Percentiles rank a stretch among this genome's conserved stretches.
phyloP scores from a whole-genome alignment of 176 grass and related monocot genomes.

The Thalia dealbata region DNA sequence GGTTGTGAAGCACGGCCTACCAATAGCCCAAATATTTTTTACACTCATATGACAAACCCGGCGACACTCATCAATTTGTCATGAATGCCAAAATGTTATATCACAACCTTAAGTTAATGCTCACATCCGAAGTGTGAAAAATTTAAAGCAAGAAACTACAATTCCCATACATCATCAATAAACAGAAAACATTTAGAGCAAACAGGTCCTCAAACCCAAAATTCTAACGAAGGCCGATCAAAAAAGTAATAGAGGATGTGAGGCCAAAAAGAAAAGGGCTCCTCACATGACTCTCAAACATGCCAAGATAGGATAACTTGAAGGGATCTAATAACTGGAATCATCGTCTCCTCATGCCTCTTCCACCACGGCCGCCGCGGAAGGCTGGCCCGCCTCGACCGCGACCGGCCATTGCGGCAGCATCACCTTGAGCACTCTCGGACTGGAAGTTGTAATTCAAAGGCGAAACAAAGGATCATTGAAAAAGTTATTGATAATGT shows the following conservation, averaged over 20 bases:
- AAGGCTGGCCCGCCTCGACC: conserved; percentile 49
- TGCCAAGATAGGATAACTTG: too few relatives aligned
- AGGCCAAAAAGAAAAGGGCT: not conserved
- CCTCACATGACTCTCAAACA: not conserved
- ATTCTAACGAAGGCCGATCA: not conserved
- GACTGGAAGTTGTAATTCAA: conserved; percentile 33
- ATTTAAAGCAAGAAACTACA: too few relatives aligned
- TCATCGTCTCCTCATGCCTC: conserved; percentile 86
- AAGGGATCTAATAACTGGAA: not conserved
- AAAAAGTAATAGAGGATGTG: not conserved
- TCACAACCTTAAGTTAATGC: too few relatives aligned
- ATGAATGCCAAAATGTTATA: too few relatives aligned
- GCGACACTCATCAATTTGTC: too few relatives aligned
- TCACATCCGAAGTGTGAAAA: too few relatives aligned
- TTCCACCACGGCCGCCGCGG: conserved; percentile 73
- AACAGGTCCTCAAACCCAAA: not conserved
- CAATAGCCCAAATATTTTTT: too few relatives aligned
- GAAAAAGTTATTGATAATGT: not conserved
- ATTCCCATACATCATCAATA: not conserved
- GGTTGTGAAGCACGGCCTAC: too few relatives aligned
- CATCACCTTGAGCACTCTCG: conserved; percentile 88
- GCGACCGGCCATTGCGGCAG: conserved; percentile 75
- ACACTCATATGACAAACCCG: too few relatives aligned
- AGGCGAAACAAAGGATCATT: not conserved
- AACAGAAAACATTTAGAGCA: not conserved